Conservation (phyloP, 2,329 filamentous ascomycete species). For the Didymella lethalis region DNA sequence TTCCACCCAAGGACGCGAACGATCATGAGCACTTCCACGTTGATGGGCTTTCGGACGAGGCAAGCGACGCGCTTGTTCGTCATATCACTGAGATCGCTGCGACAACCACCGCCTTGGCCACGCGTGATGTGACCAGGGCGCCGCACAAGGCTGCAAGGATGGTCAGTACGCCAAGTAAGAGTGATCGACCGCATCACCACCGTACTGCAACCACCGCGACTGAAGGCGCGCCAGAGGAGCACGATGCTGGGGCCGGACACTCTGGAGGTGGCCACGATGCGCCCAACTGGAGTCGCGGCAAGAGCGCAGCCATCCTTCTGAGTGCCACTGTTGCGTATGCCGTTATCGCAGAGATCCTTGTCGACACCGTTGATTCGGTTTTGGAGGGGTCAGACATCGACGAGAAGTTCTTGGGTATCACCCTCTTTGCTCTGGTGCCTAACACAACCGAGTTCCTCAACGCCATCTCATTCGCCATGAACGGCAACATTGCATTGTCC, state of each 20-base stretch:
- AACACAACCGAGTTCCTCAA: slow-evolving; percentile 99
- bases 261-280: slow-evolving; percentile 79
- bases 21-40: slow-evolving; percentile 57
- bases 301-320: slow-evolving; percentile 89
- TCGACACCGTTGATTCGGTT: slow-evolving; percentile 97
- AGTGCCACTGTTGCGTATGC: slow-evolving; percentile 91
- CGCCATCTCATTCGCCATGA: slow-evolving; percentile 99
- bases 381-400: slow-evolving; percentile 89
- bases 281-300: slow-evolving; percentile 95
- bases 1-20: slow-evolving; percentile 47
- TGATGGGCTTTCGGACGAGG: slow-evolving; percentile 78
- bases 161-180: slow-evolving; percentile 43
- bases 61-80: slow-evolving; percentile 81
- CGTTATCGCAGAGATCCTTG: slow-evolving; percentile 95
- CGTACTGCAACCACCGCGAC: slow-evolving; percentile 57
- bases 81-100: slow-evolving; percentile 95
- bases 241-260: slow-evolving; percentile 56
- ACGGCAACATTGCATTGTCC: slow-evolving; percentile 96
- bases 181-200: slow-evolving; percentile 50
- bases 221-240: slow-evolving; percentile 59
- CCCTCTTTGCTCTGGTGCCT: slow-evolving; percentile 92
- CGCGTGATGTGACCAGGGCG: slow-evolving; percentile 72
- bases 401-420: slow-evolving; percentile 97
- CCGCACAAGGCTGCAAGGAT: slow-evolving; percentile 61
- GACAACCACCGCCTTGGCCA: slow-evolving; percentile 85